Conservation (phyloP, 2,329 filamentous ascomycete genomes). For the Sordariomycetes sp. region DNA sequence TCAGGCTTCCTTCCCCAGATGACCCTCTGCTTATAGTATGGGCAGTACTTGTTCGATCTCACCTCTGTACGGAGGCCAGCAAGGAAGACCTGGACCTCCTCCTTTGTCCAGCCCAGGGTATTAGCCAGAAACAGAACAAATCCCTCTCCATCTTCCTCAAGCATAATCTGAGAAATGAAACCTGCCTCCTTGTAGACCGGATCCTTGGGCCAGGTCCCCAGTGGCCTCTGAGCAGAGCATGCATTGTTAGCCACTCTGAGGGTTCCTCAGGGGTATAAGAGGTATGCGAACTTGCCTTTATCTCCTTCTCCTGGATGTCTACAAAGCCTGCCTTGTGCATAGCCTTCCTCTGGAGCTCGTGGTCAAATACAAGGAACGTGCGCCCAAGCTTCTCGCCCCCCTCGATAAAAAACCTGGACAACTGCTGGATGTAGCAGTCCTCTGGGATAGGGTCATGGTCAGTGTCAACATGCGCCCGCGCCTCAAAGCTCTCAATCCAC, state of each 20-base stretch:
- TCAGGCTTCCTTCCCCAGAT: neutral
- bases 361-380: neutral
- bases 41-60: conserved; percentile 18
- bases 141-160: conserved; percentile 10
- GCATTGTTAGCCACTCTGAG: too few species aligned
- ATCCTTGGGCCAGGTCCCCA: neutral
- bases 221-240: too few species aligned
- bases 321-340: conserved; percentile 7
- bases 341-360: conserved; percentile 6
- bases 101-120: conserved; percentile 7
- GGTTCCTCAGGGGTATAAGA: too few species aligned
- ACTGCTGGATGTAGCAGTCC: conserved; percentile 13
- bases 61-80: conserved; percentile 16
- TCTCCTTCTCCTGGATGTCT: conserved; percentile 2
- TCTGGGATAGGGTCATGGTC: too few species aligned
- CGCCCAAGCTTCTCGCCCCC: conserved; percentile 2
- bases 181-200: neutral
- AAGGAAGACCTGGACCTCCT: conserved; percentile 21
- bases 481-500: too few species aligned
- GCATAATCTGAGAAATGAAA: conserved; percentile 1
- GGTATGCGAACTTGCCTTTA: conserved; percentile 1
- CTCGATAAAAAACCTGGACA: conserved; percentile 6
- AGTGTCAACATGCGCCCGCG: too few species aligned
- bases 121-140: conserved; percentile 13
- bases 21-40: conserved; percentile 27